Evolutionary conservation across 75 land plant species (phyloP).

Genomic region (Picea glauca): DNA sequence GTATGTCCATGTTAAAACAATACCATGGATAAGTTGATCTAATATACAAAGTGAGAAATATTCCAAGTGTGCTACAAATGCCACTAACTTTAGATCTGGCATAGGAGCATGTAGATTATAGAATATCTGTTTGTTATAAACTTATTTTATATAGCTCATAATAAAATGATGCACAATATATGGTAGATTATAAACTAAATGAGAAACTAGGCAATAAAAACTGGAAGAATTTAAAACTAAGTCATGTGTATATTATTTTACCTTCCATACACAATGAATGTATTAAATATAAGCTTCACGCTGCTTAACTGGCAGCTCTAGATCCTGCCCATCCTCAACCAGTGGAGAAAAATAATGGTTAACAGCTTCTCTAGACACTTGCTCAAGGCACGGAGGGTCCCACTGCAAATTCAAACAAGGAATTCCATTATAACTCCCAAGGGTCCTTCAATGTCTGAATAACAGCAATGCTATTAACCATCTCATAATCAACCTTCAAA

Average conservation of each 20-base stretch:
- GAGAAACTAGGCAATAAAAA: neutral
- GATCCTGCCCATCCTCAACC: constrained; percentile 50
- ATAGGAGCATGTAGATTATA: neutral
- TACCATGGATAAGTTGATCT: neutral
- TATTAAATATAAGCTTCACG: constrained; percentile 50
- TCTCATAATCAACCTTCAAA: neutral
- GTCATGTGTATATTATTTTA: neutral
- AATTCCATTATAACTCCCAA: neutral
- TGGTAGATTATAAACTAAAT: neutral
- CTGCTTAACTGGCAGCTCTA: constrained; percentile 51
- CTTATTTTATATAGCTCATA: neutral
- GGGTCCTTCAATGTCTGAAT: neutral
- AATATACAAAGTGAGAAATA: neutral
- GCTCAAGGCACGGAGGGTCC: constrained; percentile 66
- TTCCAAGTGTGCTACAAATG: neutral
- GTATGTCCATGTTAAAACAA: neutral
- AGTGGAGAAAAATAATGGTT: constrained; percentile 63
- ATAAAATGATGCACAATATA: neutral
- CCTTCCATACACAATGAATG: neutral
- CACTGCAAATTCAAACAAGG: constrained; percentile 46
- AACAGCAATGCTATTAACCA: neutral
- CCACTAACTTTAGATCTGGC: neutral
- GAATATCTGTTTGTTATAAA: neutral
- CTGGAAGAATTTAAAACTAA: neutral
- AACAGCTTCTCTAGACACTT: constrained; percentile 69